Conservation (phyloP, 2,329 filamentous ascomycete genomes). For the Alternaria rosae region DNA sequence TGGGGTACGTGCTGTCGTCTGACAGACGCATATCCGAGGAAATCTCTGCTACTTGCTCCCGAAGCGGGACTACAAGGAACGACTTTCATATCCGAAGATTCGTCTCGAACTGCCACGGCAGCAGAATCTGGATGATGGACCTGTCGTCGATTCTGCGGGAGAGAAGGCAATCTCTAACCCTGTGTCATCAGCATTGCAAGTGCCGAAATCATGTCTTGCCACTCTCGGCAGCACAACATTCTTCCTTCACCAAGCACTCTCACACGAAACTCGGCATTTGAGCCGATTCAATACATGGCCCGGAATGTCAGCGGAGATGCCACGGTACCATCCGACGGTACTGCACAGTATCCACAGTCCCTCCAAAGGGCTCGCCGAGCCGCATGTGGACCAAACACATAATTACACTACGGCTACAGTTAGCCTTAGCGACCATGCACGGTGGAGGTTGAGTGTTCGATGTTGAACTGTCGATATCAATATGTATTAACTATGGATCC, state of each 20-base stretch:
- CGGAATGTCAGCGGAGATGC: not conserved
- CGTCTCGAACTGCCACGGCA: not conserved
- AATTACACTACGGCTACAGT: not conserved
- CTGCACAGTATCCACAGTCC: not conserved
- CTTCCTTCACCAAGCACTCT: not conserved
- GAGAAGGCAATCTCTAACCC: not conserved
- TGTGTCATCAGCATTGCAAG: not conserved
- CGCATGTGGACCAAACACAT: not conserved
- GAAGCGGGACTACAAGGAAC: not conserved
- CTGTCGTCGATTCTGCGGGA: not conserved
- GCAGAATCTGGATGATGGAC: not conserved
- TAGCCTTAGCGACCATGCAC: not conserved
- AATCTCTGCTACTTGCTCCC: not conserved
- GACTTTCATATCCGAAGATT: not conserved
- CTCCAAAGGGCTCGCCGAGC: not conserved
- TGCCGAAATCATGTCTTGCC: not conserved
- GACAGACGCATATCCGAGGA: not conserved
- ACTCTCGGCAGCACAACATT: not conserved
- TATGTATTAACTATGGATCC: constrained; percentile 6
- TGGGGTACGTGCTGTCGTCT: not conserved
- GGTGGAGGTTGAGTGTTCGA: not conserved
- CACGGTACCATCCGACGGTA: constrained; percentile 6
- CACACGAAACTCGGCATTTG: not conserved
- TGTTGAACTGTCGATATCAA: not conserved
- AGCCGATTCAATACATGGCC: not conserved